A percentile compares a stretch with the other conserved stretches of the same genome.
Conservation (phyloP, 192 early-diverging fungal species). For the Coemansia sp. region DNA sequence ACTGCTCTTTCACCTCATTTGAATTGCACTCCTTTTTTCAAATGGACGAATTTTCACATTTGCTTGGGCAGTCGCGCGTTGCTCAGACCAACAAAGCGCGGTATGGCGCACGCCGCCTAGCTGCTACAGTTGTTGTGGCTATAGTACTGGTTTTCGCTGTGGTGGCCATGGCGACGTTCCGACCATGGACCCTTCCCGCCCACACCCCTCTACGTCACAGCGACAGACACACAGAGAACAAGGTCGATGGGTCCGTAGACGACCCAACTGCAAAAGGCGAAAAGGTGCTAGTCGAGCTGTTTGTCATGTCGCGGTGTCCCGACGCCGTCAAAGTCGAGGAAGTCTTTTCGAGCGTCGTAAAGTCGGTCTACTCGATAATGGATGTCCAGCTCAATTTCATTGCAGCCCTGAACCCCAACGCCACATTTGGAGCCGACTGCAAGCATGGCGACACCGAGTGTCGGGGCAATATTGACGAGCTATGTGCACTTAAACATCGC, state of each 20-base stretch:
- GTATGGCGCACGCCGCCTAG: background rate
- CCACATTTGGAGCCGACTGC: constrained; percentile 41
- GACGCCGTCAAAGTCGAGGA: constrained; percentile 60
- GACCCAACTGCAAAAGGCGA: constrained; percentile 4
- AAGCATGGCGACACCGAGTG: constrained; percentile 58
- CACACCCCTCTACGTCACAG: background rate
- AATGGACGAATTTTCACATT: constrained; percentile 4
- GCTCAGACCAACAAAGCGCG: background rate
- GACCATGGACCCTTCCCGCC: background rate
- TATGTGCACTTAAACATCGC: constrained; percentile 40
- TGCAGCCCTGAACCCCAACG: constrained; percentile 34
- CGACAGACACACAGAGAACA: background rate
- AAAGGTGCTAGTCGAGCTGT: constrained; percentile 59
- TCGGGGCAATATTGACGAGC: constrained; percentile 49
- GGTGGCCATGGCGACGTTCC: background rate
- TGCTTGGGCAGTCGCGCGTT: background rate
- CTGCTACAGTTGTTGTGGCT: background rate
- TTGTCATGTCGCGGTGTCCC: constrained; percentile 75
- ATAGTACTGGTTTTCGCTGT: background rate
- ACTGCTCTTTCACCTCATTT: background rate
- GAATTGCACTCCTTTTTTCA: background rate
- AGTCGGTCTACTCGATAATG: constrained; percentile 48
- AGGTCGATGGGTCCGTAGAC: background rate
- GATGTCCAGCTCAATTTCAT: constrained; percentile 53
- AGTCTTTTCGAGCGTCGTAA: constrained; percentile 29